These are phyloP conservation scores for Septoria linicola DNA, from an alignment of 2,329 filamentous ascomycete species.

Conservation along the genomic window DNA sequence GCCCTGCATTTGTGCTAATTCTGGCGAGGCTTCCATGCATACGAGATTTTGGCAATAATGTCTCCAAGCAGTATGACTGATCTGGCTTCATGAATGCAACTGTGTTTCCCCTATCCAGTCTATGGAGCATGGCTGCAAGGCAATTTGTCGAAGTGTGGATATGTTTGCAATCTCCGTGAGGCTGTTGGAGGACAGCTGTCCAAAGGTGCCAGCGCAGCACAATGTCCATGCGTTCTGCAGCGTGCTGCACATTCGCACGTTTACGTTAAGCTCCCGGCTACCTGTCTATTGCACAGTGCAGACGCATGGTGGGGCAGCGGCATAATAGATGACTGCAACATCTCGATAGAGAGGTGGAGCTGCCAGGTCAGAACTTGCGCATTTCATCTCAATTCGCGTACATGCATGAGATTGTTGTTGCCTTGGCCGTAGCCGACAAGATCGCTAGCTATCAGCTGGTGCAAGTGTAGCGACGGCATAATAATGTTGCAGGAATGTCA, in stretches of 20 bases:
- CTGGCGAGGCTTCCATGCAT: not conserved
- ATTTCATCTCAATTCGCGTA: not conserved
- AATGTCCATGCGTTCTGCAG: not conserved
- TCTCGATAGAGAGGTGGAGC: constrained; percentile 2
- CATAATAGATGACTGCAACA: not conserved
- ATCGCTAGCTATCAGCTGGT: constrained; percentile 3
- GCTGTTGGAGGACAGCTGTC: constrained; percentile 1
- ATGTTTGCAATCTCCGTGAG: not conserved
- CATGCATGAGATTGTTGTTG: not conserved
- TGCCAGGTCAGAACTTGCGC: not conserved
- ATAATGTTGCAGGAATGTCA: not conserved
- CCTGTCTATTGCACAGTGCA: constrained; percentile 1
- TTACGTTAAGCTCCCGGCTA: constrained; percentile 1
- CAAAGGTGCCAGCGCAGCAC: constrained; percentile 8
- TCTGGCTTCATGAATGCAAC: not conserved
- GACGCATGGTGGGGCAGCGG: not conserved
- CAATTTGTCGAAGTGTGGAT: not conserved
- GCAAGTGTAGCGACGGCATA: not conserved
- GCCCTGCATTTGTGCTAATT: not conserved
- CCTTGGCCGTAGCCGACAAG: not conserved
- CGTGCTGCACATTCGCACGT: not conserved
- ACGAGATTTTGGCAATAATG: no score
- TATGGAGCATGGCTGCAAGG: not conserved
- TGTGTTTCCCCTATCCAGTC: not conserved
- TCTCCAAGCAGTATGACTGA: no score